Conservation (phyloP, 2,329 filamentous ascomycete species). For the Acephala macrosclerotiorum region DNA sequence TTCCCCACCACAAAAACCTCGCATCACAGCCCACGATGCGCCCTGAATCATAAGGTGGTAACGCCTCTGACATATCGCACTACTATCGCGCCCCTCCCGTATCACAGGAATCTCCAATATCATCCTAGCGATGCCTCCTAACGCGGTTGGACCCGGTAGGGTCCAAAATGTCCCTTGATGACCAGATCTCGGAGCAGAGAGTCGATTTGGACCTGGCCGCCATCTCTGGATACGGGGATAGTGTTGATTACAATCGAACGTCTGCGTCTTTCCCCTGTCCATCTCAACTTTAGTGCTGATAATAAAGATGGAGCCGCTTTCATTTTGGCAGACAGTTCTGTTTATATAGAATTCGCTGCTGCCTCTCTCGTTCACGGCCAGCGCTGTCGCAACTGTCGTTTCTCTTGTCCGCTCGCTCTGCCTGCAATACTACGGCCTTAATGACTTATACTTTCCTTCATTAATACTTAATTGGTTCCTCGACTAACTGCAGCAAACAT, state of each 20-base stretch:
- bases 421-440: slow-evolving; percentile 2
- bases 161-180: background rate
- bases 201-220: background rate
- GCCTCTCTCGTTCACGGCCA: slow-evolving; percentile 13
- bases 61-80: background rate
- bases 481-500: slow-evolving; percentile 15
- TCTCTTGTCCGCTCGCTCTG: slow-evolving; percentile 16
- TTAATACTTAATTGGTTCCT: slow-evolving; percentile 4
- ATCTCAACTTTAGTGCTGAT: slow-evolving; percentile 6
- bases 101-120: slow-evolving; percentile 4
- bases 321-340: background rate
- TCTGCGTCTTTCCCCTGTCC: slow-evolving; percentile 13
- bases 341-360: slow-evolving; percentile 2
- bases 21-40: background rate
- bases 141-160: slow-evolving; percentile 1
- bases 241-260: slow-evolving; percentile 16
- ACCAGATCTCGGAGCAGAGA: background rate
- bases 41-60: background rate
- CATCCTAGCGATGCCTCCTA: background rate
- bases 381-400: slow-evolving; percentile 17
- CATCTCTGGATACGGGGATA: slow-evolving; percentile 16
- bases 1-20: background rate
- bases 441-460: slow-evolving; percentile 15
- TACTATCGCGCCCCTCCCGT: background rate
- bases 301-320: slow-evolving; percentile 10